These are phyloP conservation scores for Candida palmyrensis DNA, from an alignment of 805 yeast species.

Conservation along the genomic window DNA sequence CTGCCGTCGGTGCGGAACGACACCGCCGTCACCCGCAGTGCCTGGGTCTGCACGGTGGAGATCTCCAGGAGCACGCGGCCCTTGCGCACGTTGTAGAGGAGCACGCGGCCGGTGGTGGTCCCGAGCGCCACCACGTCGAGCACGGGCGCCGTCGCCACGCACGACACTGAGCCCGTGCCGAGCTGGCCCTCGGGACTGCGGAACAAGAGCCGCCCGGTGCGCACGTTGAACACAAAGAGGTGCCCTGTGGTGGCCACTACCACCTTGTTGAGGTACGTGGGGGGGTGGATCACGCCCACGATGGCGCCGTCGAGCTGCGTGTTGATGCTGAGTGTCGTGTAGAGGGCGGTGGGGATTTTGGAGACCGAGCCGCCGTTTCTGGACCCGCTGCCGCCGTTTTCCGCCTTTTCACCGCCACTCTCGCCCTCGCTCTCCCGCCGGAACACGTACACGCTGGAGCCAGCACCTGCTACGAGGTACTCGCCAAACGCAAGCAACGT, in stretches of 20 bases:
- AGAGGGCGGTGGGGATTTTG: conserved; percentile 55
- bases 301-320: conserved; percentile 67
- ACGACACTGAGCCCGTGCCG: conserved; percentile 40
- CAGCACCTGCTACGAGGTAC: conserved; percentile 53
- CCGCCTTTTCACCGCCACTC: too few relatives aligned
- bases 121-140: conserved; percentile 82
- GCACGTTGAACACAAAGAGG: conserved; percentile 62
- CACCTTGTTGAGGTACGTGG: conserved; percentile 88
- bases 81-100: conserved; percentile 61
- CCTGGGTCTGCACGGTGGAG: conserved; percentile 31
- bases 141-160: conserved; percentile 81
- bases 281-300: conserved; percentile 70
- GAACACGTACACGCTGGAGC: conserved; percentile 45
- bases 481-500: conserved; percentile 71
- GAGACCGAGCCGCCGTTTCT: too few relatives aligned
- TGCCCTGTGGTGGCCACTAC: conserved; percentile 71
- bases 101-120: conserved; percentile 59
- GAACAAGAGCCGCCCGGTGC: conserved; percentile 69
- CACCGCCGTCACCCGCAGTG: conserved; percentile 49
- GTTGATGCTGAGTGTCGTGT: conserved; percentile 53
- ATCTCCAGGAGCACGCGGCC: conserved; percentile 43
- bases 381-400: too few relatives aligned
- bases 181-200: conserved; percentile 46
- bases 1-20: conserved; percentile 92
- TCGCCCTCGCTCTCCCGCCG: conserved; percentile 23